Percentiles rank a stretch among this genome's conserved stretches.
These are phyloP conservation scores for Pugionium dolabratum DNA, from an alignment of 345 rosid genomes.

Conservation along the genomic window DNA sequence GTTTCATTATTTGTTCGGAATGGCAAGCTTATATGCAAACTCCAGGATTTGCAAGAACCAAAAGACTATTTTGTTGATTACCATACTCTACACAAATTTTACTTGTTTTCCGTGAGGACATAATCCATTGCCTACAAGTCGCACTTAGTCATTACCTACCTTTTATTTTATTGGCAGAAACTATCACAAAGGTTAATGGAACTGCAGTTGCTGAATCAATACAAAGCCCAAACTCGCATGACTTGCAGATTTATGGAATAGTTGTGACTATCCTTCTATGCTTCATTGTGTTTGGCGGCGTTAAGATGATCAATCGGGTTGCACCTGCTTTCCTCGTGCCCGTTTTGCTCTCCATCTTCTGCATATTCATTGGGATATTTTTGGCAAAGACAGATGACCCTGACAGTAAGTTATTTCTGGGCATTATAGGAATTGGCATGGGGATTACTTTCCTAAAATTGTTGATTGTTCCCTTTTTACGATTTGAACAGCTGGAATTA, in stretches of 20 bases:
- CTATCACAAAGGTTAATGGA: constrained; percentile 73
- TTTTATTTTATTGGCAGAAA: constrained; percentile 54
- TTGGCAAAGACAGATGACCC: constrained; percentile 70
- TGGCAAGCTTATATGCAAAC: constrained; percentile 10
- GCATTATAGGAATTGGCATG: constrained; percentile 13
- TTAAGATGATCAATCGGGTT: constrained; percentile 97
- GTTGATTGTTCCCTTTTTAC: constrained; percentile 21
- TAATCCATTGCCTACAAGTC: constrained; percentile 8
- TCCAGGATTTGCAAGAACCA: constrained; percentile 9
- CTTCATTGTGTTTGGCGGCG: constrained; percentile 99
- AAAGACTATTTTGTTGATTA: constrained; percentile 10
- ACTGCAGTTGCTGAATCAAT: constrained; percentile 45
- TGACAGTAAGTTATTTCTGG: constrained; percentile 52
- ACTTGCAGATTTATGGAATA: constrained; percentile 93
- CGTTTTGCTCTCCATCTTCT: constrained; percentile 78
- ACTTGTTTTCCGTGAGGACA: constrained; percentile 18
- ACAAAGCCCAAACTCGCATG: constrained; percentile 81
- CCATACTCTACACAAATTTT: constrained; percentile 5
- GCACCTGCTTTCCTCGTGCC: constrained; percentile 98
- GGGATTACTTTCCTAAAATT: not conserved
- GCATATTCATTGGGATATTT: constrained; percentile 87
- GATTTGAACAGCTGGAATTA: constrained; percentile 70
- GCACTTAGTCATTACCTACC: constrained; percentile 12
- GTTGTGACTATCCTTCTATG: constrained; percentile 83
- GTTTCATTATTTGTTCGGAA: constrained; percentile 34